Percentiles rank a stretch among this genome's conserved stretches.
Evolutionary conservation across 2,329 filamentous ascomycete species (phyloP).

Genomic region (Aureobasidium uvarum): DNA sequence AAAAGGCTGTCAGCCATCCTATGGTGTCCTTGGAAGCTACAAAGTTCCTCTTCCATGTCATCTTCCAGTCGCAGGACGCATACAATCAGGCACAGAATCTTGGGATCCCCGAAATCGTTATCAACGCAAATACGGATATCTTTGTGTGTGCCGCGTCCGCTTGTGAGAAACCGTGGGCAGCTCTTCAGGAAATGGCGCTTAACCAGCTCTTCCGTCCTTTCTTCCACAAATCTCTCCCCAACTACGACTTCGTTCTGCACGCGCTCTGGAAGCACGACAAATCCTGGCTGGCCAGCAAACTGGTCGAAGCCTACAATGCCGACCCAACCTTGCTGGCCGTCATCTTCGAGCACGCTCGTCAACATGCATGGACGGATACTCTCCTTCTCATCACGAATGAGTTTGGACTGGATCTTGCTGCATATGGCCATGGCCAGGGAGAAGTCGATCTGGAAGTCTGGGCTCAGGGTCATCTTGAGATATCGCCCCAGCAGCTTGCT

Average conservation of each 20-base stretch:
- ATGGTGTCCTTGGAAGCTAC: conserved; percentile 86
- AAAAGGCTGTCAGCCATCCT: conserved; percentile 74
- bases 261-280: conserved; percentile 90
- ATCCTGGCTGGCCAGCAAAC: conserved; percentile 76
- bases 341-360: conserved; percentile 76
- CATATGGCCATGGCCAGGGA: conserved; percentile 76
- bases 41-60: conserved; percentile 62
- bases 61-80: conserved; percentile 57
- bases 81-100: conserved; percentile 57
- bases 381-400: conserved; percentile 76
- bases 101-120: conserved; percentile 59
- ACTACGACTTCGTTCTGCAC: conserved; percentile 85
- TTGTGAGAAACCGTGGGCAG: conserved; percentile 73
- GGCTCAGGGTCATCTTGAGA: conserved; percentile 64
- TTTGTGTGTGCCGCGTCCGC: conserved; percentile 77
- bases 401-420: conserved; percentile 83
- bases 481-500: conserved; percentile 58
- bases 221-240: conserved; percentile 70
- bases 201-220: conserved; percentile 80
- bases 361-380: conserved; percentile 80
- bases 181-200: conserved; percentile 70
- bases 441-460: conserved; percentile 79
- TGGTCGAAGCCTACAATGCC: conserved; percentile 72
- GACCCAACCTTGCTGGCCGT: conserved; percentile 65
- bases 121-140: conserved; percentile 71